Base-by-base conservation (phyloP, 2,329 filamentous ascomycete genomes). In the Cladosporium sp. region DNA sequence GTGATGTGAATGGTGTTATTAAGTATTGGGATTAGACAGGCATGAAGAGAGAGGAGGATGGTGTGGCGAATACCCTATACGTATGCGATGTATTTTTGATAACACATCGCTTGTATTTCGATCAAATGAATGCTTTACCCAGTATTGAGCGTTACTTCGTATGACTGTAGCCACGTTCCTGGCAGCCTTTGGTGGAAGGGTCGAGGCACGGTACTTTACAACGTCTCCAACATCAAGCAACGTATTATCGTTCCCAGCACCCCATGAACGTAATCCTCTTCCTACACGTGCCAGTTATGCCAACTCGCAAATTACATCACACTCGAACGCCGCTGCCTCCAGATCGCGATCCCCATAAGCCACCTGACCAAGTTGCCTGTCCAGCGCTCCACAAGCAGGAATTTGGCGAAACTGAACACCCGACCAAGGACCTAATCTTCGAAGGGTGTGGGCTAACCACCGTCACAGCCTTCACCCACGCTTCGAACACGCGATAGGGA, bases 1-100 rank as follows among this genome's bases (percentile, higher is more conserved):
- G 93, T 14, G 95, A 95, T 23, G 79, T 96, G 79, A 92, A 97
- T 73, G 94, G 95, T 5, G 84, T 90, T 54, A 92, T 99, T 67
- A 91, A 91, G 77, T 94, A 94, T 77, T 98, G 93, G 92, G 95
- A 98, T 84, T 98, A 69, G 67, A 21, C 21, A 34, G 2, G 18
- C 21, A 18, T 14, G 5, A 51, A 3, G 18, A 26, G 28, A 28
- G n/a, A 26, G 18, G 53, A 8, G 1, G 18, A 49, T 21, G 13
- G 14, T 18, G 4, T 56, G 21, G 39, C n/a, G 60, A 63, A 63
- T 56, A 61, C 58, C 58, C 43, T 36, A 61, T 18, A 25, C 26
- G 16, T 58, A 32, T 32, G 51, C n/a, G 3, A 28, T 53, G 49
- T 53, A 28, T 5, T 11, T 30, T 46, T 46, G n/a, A 46, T n/a